Base-by-base conservation (phyloP, 2,329 filamentous ascomycete species). In the Penicillium brasilianum region DNA sequence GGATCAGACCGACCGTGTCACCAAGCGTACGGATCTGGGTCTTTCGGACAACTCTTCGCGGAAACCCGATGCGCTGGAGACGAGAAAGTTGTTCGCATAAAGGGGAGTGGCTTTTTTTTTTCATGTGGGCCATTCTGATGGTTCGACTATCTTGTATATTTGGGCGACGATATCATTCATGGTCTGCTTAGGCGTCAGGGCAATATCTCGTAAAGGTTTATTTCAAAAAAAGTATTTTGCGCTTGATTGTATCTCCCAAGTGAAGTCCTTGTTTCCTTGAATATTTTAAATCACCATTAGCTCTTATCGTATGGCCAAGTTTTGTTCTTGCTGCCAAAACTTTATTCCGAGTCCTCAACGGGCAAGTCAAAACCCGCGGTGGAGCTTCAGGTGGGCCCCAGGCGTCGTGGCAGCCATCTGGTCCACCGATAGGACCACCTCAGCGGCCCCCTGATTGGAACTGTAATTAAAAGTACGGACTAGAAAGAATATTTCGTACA, bases 21-120 rank as follows among this genome's bases (percentile, higher is more conserved):
- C 87, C 58, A 95, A 90, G 84, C 90, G 87, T 78, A 88, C 87
- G 44, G 88, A 90, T 28, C 78, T 99, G 60, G 93, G 93, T 28
- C 80, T 98, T 67, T 88, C 89, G 14, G 87, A 88, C 34, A 71
- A 73, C 44, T 83, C 84, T 61, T 85, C 84, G 78, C 83, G 82
- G 72, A 84, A 86, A 69, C 84, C 83, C 68, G 86, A 91, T 76
- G 88, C 87, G 66, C 81, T 97, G 76, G 93, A 96, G 78, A 89
- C 90, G 66, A 87, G 85, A 74, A 84, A 88, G 68, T 79, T 96
- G 59, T 96, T 96, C 81, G 67, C 66, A 62, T 76, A 66, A 87
- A 88, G 56, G 50, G 62, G 62, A 57, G 59, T 58, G 39, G 54
- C 58, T 61, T 41, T 28, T 66, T 41, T 28, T 66, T 67, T 60